Evolutionary conservation across 1,284 basidiomycete genomes (phyloP).

Genomic region (Cutaneotrichosporon cutaneum): DNA sequence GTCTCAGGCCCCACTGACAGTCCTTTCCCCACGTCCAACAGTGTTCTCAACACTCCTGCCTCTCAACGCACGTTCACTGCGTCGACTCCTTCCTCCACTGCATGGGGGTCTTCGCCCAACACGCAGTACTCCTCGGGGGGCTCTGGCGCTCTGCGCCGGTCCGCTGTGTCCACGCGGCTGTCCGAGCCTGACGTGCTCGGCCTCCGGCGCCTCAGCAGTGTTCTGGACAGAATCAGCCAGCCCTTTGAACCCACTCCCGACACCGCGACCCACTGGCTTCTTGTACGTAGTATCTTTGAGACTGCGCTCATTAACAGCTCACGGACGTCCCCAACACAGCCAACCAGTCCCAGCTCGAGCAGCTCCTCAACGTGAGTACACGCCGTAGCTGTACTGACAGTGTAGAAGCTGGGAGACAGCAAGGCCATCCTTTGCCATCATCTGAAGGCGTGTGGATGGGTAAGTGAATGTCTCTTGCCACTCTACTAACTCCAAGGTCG

Average conservation of each 20-base stretch:
- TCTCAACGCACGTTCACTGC: constrained; percentile 6
- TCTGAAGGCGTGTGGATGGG: constrained; percentile 32
- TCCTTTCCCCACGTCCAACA: background rate
- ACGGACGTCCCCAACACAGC: constrained; percentile 29
- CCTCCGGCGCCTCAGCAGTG: background rate
- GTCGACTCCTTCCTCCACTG: constrained; percentile 9
- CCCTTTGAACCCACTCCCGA: constrained; percentile 13
- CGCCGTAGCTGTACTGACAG: background rate
- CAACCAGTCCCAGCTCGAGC: constrained; percentile 13
- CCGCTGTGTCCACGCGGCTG: background rate
- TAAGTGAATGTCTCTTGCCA: constrained; percentile 14
- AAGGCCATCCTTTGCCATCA: constrained; percentile 38
- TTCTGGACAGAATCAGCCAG: background rate
- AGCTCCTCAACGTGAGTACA: constrained; percentile 31
- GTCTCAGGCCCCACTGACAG: background rate
- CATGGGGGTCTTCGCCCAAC: constrained; percentile 3
- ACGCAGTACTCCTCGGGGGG: constrained; percentile 4
- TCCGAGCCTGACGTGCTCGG: constrained; percentile 2
- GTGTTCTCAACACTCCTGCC: constrained; percentile 6
- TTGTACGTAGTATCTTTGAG: constrained; percentile 26
- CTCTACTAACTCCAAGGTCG: constrained; percentile 28
- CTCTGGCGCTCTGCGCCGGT: background rate
- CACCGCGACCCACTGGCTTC: constrained; percentile 29
- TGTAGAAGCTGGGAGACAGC: constrained; percentile 29
- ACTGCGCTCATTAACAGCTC: constrained; percentile 28